Evolutionary conservation across 768 basidiomycete genomes (phyloP), one percentile per base, ranked within the genome.

Genomic region (Coprinopsis strossmayeri): DNA sequence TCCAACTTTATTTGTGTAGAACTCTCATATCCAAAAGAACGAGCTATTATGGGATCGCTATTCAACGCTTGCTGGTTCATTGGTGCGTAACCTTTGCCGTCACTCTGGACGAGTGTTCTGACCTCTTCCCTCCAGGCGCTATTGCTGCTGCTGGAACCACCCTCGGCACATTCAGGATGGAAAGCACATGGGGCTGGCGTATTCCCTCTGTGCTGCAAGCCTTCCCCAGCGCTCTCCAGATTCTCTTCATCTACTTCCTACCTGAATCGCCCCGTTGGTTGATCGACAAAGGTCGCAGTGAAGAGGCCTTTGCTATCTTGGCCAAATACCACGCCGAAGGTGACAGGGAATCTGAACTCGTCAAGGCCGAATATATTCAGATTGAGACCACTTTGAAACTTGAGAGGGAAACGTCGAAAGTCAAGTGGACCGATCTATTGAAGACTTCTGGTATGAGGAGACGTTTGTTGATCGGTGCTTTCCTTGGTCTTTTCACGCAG

Each of bases 201-300:
- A 81, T 84, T 18, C 82, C 81, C 0, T 77, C 81, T n/a, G 56
- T 78, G 35, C 69, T 83, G 3, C 83, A 84, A 59, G 54, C 76
- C 27, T 58, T 71, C 0, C 82, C 82, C 1, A 75, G 73, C 50
- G 26, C 69, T 10, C 61, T 82, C 18, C 82, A 84, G 52, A 57
- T 83, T 37, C 50, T 53, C 23, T 79, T 84, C 60, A 69, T 84
- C 45, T 73, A 64, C 57, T 76, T 79, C 57, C 64, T 83, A 13
- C 81, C 81, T 2, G 82, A 85, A 56, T 81, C 79, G 10, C 82
- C 82, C 13, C 73, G 79, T 32, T 84, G 81, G 81, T 69, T 84
- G 3, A 67, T 83, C 25, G 74, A 78, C 2, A 74, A 73, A 42
- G 79, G 81, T 24, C 72, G 79, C 15, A 61, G 60, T 1, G 68